Percentiles rank a stretch among this genome's conserved stretches.
These are phyloP conservation scores for Coprinopsis cinerea DNA, from an alignment of 768 basidiomycete species.

Conservation along the genomic window DNA sequence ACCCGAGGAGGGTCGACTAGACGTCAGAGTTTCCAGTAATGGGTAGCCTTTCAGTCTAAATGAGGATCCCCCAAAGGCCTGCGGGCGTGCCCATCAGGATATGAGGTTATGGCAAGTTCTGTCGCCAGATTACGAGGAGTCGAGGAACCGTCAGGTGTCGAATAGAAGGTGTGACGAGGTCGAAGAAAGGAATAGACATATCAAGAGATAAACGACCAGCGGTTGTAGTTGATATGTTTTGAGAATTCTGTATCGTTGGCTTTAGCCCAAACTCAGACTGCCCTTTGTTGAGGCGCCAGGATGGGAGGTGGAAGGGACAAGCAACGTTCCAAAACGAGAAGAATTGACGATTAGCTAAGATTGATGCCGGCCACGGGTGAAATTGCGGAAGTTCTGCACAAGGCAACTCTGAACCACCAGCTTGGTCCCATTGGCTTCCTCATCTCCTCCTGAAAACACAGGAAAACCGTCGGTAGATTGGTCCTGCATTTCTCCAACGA, in stretches of 20 bases:
- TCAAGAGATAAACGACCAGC: constrained; percentile 3
- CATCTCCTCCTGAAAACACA: too few relatives aligned
- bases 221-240: background rate
- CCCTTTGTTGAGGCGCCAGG: constrained; percentile 12
- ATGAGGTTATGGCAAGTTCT: background rate
- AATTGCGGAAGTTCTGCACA: background rate
- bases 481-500: background rate
- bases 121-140: background rate
- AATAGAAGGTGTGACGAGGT: background rate
- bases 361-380: constrained; percentile 10
- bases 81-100: too few relatives aligned
- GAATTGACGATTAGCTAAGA: background rate
- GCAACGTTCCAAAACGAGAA: constrained; percentile 1
- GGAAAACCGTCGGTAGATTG: background rate
- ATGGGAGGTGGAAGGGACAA: constrained; percentile 1
- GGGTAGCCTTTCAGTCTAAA: too few relatives aligned
- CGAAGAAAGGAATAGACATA: constrained; percentile 10
- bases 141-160: background rate
- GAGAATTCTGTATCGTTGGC: background rate
- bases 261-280: constrained; percentile 4
- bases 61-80: too few relatives aligned
- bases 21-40: too few relatives aligned
- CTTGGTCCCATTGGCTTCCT: constrained; percentile 4
- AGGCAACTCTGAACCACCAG: constrained; percentile 7
- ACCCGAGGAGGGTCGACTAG: too few relatives aligned